These are phyloP conservation scores for Hansenula sp. DNA, from an alignment of 1,139 yeast species.

Conservation along the genomic window DNA sequence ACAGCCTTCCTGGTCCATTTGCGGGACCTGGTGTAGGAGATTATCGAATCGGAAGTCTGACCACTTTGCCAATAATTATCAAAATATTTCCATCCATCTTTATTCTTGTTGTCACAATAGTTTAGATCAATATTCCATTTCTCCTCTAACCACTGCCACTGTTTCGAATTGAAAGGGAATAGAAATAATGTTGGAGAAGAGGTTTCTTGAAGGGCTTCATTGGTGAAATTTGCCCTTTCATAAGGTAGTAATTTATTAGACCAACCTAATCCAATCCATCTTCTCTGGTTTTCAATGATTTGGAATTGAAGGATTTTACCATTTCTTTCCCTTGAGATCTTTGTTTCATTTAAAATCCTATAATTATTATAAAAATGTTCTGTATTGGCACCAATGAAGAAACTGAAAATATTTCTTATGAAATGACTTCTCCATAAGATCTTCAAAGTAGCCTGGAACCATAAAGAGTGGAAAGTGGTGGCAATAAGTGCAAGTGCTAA, in stretches of 20 bases:
- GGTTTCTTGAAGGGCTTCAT: slow-evolving; percentile 35
- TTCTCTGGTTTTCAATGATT: slow-evolving; percentile 53
- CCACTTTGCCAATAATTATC: slow-evolving; percentile 49
- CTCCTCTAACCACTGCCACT: slow-evolving; percentile 56
- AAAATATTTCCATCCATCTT: slow-evolving; percentile 51
- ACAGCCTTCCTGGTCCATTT: slow-evolving; percentile 45
- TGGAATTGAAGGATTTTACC: slow-evolving; percentile 47
- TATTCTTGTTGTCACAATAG: slow-evolving; percentile 32
- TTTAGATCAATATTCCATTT: slow-evolving; percentile 42
- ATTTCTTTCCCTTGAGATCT: slow-evolving; percentile 39
- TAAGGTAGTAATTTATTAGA: slow-evolving; percentile 44
- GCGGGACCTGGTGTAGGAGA: slow-evolving; percentile 46
- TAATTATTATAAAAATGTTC: slow-evolving; percentile 17
- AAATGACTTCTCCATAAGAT: slow-evolving; percentile 53
- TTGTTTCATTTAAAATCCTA: slow-evolving; percentile 37
- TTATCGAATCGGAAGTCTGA: slow-evolving; percentile 39
- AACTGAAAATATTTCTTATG: slow-evolving; percentile 37
- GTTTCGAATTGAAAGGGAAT: slow-evolving; percentile 46
- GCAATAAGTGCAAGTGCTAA: slow-evolving; percentile 37
- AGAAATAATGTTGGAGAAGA: slow-evolving; percentile 36
- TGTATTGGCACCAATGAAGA: slow-evolving; percentile 41
- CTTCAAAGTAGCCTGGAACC: slow-evolving; percentile 47
- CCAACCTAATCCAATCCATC: slow-evolving; percentile 67
- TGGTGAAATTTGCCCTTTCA: slow-evolving; percentile 48
- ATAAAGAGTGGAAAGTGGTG: slow-evolving; percentile 50